Conservation (phyloP, 805 yeast species). For the Komagataella pastoris region DNA sequence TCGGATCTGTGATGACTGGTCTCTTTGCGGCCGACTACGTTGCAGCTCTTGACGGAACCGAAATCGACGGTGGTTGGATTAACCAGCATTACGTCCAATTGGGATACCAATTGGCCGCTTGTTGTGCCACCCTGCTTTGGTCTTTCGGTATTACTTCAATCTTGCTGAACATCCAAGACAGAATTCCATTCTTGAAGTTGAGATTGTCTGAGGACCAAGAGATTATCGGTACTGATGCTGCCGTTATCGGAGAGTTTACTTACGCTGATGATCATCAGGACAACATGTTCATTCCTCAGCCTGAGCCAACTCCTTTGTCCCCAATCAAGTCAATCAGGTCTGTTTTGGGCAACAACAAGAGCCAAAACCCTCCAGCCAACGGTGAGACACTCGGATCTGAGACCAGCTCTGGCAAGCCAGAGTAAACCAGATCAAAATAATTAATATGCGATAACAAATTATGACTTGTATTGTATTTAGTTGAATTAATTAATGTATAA, state of each 20-base stretch:
- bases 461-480: neutral
- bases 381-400: neutral
- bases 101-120: constrained; percentile 80
- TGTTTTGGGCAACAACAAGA: constrained; percentile 8
- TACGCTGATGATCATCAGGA: constrained; percentile 27
- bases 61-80: constrained; percentile 78
- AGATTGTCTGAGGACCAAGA: constrained; percentile 83
- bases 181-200: constrained; percentile 67
- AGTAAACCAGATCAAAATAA: neutral
- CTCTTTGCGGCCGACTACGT: constrained; percentile 87
- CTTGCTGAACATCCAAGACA: constrained; percentile 53
- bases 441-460: neutral
- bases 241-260: constrained; percentile 86
- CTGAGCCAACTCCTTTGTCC: neutral
- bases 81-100: constrained; percentile 74
- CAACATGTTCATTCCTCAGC: constrained; percentile 56
- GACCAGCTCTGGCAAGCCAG: neutral
- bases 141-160: constrained; percentile 62
- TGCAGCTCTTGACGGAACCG: constrained; percentile 67
- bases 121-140: constrained; percentile 60
- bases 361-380: constrained; percentile 10
- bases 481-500: neutral
- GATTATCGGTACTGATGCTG: constrained; percentile 74
- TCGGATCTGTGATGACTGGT: constrained; percentile 79
- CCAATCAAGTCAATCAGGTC: constrained; percentile 51